phyloP scores from a whole-genome alignment of 345 rosid genomes.

The Citrus hindsii region DNA sequence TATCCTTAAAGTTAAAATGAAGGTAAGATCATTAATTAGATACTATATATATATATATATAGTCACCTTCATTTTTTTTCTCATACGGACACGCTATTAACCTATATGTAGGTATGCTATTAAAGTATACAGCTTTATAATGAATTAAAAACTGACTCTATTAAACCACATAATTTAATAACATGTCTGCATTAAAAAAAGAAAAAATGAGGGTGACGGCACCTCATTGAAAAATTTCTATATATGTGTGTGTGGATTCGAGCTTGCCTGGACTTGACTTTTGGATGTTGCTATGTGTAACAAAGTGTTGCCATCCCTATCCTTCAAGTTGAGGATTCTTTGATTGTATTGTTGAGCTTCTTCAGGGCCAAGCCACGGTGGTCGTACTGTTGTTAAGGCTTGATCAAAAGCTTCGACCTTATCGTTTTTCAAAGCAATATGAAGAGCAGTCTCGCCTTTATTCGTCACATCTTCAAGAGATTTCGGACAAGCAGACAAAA shows the following conservation, averaged over 20 bases:
- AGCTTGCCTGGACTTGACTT: not conserved
- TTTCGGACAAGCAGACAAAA: constrained; percentile 14
- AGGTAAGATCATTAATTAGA: too few relatives aligned
- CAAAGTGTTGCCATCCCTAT: constrained; percentile 24
- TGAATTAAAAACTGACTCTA: too few relatives aligned
- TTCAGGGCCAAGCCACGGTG: constrained; percentile 2
- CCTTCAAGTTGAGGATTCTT: constrained; percentile 14
- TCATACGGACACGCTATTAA: accelerated
- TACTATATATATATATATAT: too few relatives aligned
- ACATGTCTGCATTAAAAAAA: too few relatives aligned
- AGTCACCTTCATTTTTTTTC: too few relatives aligned
- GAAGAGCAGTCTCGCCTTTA: constrained; percentile 12
- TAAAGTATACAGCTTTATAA: too few relatives aligned
- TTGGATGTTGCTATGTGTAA: not conserved
- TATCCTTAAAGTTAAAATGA: too few relatives aligned
- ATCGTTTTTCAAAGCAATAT: constrained; percentile 13
- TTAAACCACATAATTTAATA: accelerated
- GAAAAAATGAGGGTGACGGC: too few relatives aligned
- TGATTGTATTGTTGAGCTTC: not conserved
- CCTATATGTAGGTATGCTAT: too few relatives aligned
- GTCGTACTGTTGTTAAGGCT: not conserved
- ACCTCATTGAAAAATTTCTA: too few relatives aligned
- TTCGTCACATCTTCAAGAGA: constrained; percentile 16
- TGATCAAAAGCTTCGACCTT: not conserved
- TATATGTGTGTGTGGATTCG: too few relatives aligned